phyloP scores from a whole-genome alignment of 2,329 filamentous ascomycete genomes.

The Curvularia verruculosa region DNA sequence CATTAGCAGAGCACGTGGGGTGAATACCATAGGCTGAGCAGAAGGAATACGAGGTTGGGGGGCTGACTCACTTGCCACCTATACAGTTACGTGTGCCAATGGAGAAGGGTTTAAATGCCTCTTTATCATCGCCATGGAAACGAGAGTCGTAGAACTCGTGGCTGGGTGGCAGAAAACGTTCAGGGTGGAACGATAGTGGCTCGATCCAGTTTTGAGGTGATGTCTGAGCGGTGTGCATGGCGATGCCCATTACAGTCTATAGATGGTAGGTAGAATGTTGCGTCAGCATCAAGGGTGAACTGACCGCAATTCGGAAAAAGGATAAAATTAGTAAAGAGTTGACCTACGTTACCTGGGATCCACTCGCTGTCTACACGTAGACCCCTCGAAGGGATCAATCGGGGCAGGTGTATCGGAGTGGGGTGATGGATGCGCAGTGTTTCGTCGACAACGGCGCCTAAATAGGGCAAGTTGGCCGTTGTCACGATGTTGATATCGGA shows the following conservation, averaged over 20 bases:
- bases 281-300: neutral
- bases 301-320: neutral
- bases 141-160: neutral
- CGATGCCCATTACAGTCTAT: constrained; percentile 4
- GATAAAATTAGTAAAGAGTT: neutral
- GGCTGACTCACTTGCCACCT: constrained; percentile 9
- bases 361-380: constrained; percentile 6
- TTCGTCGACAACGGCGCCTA: constrained; percentile 12
- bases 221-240: constrained; percentile 4
- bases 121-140: constrained; percentile 9
- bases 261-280: neutral
- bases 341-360: constrained; percentile 2
- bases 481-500: constrained; percentile 9
- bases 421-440: constrained; percentile 10
- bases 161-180: neutral
- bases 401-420: constrained; percentile 10
- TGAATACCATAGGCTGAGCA: neutral
- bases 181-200: constrained; percentile 8
- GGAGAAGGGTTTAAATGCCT: constrained; percentile 14
- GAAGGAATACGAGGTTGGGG: neutral
- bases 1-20: neutral
- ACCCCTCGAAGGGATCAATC: constrained; percentile 6
- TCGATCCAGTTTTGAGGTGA: constrained; percentile 10
- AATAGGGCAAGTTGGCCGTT: constrained; percentile 6
- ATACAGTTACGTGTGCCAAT: constrained; percentile 13